A percentile compares a stretch with the other conserved stretches of the same genome.
These are phyloP conservation scores for Stachybotrys chlorohalonatus DNA, from an alignment of 2,329 filamentous ascomycete species.

Conservation along the genomic window DNA sequence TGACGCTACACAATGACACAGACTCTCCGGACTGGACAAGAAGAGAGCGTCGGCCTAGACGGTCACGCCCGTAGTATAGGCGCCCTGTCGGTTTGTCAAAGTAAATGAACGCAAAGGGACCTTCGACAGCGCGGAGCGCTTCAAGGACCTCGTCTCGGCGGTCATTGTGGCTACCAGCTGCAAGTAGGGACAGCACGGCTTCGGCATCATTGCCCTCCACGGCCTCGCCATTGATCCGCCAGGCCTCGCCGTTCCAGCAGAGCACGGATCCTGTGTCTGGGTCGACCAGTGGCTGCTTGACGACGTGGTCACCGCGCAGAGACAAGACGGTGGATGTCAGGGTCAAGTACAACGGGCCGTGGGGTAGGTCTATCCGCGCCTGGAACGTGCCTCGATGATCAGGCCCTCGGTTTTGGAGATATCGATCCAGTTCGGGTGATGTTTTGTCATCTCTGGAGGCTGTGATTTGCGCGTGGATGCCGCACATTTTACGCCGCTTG, in stretches of 20 bases:
- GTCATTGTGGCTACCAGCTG: slow-evolving; percentile 26
- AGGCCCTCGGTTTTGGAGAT: slow-evolving; percentile 48
- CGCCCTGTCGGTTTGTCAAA: slow-evolving; percentile 54
- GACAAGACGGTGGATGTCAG: slow-evolving; percentile 85
- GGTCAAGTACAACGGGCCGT: slow-evolving; percentile 34
- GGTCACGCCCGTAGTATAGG: slow-evolving; percentile 79
- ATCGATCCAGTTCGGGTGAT: slow-evolving; percentile 26
- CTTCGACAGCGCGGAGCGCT: slow-evolving; percentile 55
- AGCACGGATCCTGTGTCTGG: slow-evolving; percentile 51
- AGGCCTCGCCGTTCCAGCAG: slow-evolving; percentile 98
- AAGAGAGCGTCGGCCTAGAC: slow-evolving; percentile 77
- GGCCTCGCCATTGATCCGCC: slow-evolving; percentile 54
- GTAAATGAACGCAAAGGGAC: slow-evolving; percentile 86
- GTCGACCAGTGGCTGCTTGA: slow-evolving; percentile 64
- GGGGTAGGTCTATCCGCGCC: slow-evolving; percentile 15
- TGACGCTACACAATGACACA: slow-evolving; percentile 56
- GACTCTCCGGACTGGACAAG: slow-evolving; percentile 44
- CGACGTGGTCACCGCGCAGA: slow-evolving; percentile 66
- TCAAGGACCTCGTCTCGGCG: slow-evolving; percentile 28
- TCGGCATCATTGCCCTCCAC: slow-evolving; percentile 75
- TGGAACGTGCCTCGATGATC: slow-evolving; percentile 43
- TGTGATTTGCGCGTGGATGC: slow-evolving; percentile 47
- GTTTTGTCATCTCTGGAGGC: slow-evolving; percentile 15
- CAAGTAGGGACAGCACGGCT: slow-evolving; percentile 53
- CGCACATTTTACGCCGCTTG: slow-evolving; percentile 41